Base-by-base conservation (phyloP, 2,329 filamentous ascomycete species). In the Pseudogymnoascus sp. region DNA sequence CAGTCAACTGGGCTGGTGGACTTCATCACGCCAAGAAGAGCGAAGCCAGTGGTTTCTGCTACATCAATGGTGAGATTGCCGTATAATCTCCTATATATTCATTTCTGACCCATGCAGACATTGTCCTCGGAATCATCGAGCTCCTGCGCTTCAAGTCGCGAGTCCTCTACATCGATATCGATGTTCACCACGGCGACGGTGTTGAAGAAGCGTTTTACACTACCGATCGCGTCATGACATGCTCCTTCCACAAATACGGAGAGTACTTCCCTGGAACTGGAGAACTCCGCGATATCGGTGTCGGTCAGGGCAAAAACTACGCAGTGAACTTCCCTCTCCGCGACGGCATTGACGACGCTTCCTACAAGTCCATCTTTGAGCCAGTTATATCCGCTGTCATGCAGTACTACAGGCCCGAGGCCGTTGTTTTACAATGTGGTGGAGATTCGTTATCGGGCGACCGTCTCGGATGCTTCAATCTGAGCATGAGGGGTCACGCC, bases 1-100 rank as follows among this genome's bases (percentile, higher is more conserved):
- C 94, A 19, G 90, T 99, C 75, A 97, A 97, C 76, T 99, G 94
- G 94, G 94, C 92, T 49, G 94, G 94, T 60, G 94, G 94, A 25
- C 84, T 99, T 58, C 94, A 99, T 75, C 94, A 99, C 75, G 94
- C 94, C 45, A 97, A 97, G 76, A 97, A 97, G 77, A 90, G 89
- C 67, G 92, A 97, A 77, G 94, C 94, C 64, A 93, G 89, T 69
- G 94, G 94, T 36, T 99, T 99, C 79, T 99, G 94, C 80, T 99
- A 99, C 75, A 91, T 97, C 69, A 99, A 99, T 74, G 93, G 90
- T 84, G 85, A 80, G 77, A 80, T 4, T 16, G 33, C 9, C 35
- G 14, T 28, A 52, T 42, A 28, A 58, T n/a, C 58, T n/a, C n/a
- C 78, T 62, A n/a, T 77, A 79, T 58, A 76, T 76, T 22, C 35